phyloP scores from a whole-genome alignment of 176 grass and related monocot genomes.

The Panicum miliaceum region DNA sequence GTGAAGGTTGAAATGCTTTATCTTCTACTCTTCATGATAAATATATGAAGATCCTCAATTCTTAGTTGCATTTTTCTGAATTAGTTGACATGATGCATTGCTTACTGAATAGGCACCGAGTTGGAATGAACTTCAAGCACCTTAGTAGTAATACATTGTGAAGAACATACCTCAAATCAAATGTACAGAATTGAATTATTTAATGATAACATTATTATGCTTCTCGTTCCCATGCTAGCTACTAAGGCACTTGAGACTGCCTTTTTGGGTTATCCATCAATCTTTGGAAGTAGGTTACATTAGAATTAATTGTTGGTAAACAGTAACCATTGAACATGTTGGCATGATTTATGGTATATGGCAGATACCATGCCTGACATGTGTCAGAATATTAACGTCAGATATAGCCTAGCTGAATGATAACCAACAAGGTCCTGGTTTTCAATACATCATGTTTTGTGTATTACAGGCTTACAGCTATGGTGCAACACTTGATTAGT shows the following conservation, averaged over 20 bases:
- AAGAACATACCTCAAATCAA: not conserved
- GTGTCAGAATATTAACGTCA: slow-evolving; percentile 1
- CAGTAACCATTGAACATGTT: not conserved
- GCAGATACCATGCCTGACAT: not conserved
- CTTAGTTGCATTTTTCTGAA: slow-evolving; percentile 2
- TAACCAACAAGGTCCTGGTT: not conserved
- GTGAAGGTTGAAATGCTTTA: slow-evolving; percentile 51
- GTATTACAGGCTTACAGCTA: not conserved
- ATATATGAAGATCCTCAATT: slow-evolving; percentile 28
- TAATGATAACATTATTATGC: not conserved
- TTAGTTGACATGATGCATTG: slow-evolving; percentile 16
- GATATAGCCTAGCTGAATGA: slow-evolving; percentile 20
- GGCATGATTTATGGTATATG: slow-evolving; percentile 10
- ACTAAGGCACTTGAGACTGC: not conserved
- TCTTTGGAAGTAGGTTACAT: slow-evolving; percentile 14
- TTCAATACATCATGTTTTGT: not conserved
- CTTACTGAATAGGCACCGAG: not conserved
- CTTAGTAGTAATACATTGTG: slow-evolving; percentile 1
- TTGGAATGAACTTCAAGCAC: not conserved
- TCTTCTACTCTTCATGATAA: slow-evolving; percentile 8
- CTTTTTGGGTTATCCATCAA: not conserved
- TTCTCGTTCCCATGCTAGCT: not conserved
- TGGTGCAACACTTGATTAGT: not conserved
- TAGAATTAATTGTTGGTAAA: not conserved
- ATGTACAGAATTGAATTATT: not conserved